Evolutionary conservation across 2,329 filamentous ascomycete genomes (phyloP).

Genomic region (Beauveria caledonica): DNA sequence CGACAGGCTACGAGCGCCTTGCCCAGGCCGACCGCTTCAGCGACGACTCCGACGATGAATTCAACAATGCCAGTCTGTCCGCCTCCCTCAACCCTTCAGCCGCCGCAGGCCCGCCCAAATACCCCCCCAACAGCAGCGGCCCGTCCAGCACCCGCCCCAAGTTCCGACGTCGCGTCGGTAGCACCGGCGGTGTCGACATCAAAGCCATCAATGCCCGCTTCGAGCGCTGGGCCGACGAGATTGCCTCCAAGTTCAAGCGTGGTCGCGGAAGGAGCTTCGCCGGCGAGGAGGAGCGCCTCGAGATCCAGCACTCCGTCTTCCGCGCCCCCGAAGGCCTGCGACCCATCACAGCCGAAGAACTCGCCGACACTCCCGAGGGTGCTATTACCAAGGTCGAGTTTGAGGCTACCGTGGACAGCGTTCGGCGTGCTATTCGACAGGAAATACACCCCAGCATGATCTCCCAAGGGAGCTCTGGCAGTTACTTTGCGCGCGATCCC

Average conservation of each 20-base stretch:
- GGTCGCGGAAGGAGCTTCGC: conserved; percentile 62
- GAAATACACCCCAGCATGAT: conserved; percentile 94
- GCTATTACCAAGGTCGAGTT: conserved; percentile 74
- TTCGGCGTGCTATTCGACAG: conserved; percentile 81
- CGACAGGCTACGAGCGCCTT: conserved; percentile 77
- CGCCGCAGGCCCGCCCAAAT: conserved; percentile 43
- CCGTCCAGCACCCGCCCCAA: conserved; percentile 39
- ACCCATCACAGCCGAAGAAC: conserved; percentile 66
- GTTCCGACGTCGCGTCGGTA: conserved; percentile 42
- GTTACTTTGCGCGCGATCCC: conserved; percentile 89
- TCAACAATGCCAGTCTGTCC: conserved; percentile 43
- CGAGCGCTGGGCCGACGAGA: conserved; percentile 96
- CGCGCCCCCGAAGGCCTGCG: conserved; percentile 82
- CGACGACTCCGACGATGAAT: conserved; percentile 61
- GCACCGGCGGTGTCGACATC: conserved; percentile 88
- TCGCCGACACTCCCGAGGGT: conserved; percentile 56
- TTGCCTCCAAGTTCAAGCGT: conserved; percentile 93
- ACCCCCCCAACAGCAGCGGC: conserved; percentile 53
- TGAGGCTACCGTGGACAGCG: conserved; percentile 80
- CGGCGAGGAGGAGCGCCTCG: conserved; percentile 74
- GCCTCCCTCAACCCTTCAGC: conserved; percentile 49
- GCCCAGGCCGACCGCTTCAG: conserved; percentile 72
- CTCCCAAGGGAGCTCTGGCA: conserved; percentile 91
- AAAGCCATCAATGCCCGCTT: conserved; percentile 96
- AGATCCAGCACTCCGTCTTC: conserved; percentile 97